Base-by-base conservation (phyloP, 768 basidiomycete genomes). In the Mycena amicta region DNA sequence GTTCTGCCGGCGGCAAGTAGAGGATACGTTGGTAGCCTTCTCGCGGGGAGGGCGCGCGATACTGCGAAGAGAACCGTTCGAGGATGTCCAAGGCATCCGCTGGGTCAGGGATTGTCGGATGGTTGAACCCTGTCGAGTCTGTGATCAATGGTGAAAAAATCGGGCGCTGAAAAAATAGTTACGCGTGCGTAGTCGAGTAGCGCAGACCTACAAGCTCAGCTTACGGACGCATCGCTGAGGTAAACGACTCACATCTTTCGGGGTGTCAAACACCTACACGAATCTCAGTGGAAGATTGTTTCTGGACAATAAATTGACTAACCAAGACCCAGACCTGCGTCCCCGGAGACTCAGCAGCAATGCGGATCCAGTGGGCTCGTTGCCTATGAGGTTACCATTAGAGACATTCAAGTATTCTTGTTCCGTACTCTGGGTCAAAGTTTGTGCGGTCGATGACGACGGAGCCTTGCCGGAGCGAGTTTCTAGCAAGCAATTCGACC, bases 361-460 rank as follows among this genome's bases (percentile, higher is more conserved):
- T 90, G 61, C 81, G 70, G 64, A 86, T 87, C 91, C 90, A 93
- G 67, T 88, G 76, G 29, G 81, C 80, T 53, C 89, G 77, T 72
- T 91, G 90, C 54, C 89, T 89, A 68, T 58, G 52, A 41, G 56
- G 57, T 39, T 50, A 8, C 20, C 13, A 45, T 37, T 29, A 37
- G 41, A 27, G 23, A 37, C 55, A 47, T 23, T 25, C 22, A 46
- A 31, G 53, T 18, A 33, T 28, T 56, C 26, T 25, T 40, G 22
- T 16, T 11, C 27, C 8, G 71, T 73, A 91, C 89, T 68, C 67
- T 54, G 78, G 76, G 68, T 92, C 83, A 62, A 92, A 81, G 73
- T 93, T 92, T 25, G 89, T 89, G 59, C 91, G 81, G 68, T 92
- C 92, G 43, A 92, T 82, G 69, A 88, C 90, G 16, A 87, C 87